Evolutionary conservation across 306 rosid species (phyloP), one percentile per base, ranked within the genome.

Genomic region (Rosa lucieae): DNA sequence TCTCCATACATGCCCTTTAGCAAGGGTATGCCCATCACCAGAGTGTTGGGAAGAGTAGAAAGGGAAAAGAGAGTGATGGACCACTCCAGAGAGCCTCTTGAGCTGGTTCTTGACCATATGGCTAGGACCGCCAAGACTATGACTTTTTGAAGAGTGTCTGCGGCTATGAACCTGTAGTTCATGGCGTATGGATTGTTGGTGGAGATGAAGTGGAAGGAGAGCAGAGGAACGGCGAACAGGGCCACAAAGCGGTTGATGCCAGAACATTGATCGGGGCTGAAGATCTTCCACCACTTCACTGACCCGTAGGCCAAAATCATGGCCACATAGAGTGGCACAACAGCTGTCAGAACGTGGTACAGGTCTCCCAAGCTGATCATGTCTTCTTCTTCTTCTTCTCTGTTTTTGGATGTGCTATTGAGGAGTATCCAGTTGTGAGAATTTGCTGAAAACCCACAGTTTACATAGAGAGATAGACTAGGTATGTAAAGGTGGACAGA

Each of bases 211-310:
- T 89, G 98, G 75, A 93, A 93, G 3, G 98, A 93, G 37, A 93
- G 92, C 4, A 93, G 85, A 1, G 98, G 98, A 65, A 93, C 98
- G 0, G 94, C 98, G 44, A 93, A 93, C 2, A 93, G 93, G 0
- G 98, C 98, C 5, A 93, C 98, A n/a, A 93, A 93, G 0, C 98
- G 89, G 82, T 93, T 93, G 65, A 93, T 93, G 21, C 97, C 98
- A 0, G 98, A 93, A 72, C 98, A 93, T 56, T 93, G 98, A 10
- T 91, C 97, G 0, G 98, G 97, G 44, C 79, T 89, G 86, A 93
- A 93, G 82, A 93, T 93, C 70, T 91, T 89, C 97, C 97, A 93
- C 98, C 97, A 93, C 78, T 91, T 91, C 12, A 93, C 98, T 0
- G 98, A 93, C 5, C 94, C 98, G 56, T 93, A 93, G 0, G 98